Conservation (phyloP, 176 grass and related monocot species). For the Eragrostis nindensis region DNA sequence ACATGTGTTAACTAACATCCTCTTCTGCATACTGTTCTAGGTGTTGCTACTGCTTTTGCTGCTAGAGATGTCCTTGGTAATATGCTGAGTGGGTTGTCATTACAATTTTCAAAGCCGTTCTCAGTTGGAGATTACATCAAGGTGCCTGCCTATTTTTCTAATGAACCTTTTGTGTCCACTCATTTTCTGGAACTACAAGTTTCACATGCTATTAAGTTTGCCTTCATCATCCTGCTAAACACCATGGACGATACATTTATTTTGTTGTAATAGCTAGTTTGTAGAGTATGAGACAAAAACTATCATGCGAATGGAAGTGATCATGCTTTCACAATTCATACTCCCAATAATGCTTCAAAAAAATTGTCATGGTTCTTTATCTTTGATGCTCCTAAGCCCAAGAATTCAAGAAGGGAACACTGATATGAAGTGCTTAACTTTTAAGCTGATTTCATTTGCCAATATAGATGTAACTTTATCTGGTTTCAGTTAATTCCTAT, state of each 20-base stretch:
- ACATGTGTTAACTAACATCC: slow-evolving; percentile 13
- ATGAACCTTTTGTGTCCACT: background rate
- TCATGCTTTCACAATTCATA: background rate
- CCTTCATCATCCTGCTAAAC: background rate
- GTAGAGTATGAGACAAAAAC: background rate
- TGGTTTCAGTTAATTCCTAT: background rate
- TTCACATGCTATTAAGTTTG: background rate
- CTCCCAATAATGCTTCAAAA: background rate
- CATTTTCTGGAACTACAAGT: slow-evolving; percentile 16
- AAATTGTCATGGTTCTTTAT: background rate
- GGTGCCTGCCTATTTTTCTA: slow-evolving; percentile 30
- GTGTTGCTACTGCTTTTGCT: slow-evolving; percentile 82
- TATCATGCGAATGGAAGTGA: background rate
- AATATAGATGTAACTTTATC: background rate
- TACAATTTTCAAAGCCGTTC: slow-evolving; percentile 79
- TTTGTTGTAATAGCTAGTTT: background rate
- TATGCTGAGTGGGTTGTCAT: slow-evolving; percentile 66
- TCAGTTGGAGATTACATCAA: slow-evolving; percentile 81
- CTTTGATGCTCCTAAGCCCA: background rate
- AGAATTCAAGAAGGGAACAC: background rate
- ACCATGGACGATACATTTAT: background rate
- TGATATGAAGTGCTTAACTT: background rate
- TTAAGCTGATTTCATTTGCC: background rate
- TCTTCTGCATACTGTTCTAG: slow-evolving; percentile 37
- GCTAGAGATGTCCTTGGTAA: slow-evolving; percentile 88